Evolutionary conservation across 2,329 filamentous ascomycete genomes (phyloP).

Genomic region (Penicillium sp.): DNA sequence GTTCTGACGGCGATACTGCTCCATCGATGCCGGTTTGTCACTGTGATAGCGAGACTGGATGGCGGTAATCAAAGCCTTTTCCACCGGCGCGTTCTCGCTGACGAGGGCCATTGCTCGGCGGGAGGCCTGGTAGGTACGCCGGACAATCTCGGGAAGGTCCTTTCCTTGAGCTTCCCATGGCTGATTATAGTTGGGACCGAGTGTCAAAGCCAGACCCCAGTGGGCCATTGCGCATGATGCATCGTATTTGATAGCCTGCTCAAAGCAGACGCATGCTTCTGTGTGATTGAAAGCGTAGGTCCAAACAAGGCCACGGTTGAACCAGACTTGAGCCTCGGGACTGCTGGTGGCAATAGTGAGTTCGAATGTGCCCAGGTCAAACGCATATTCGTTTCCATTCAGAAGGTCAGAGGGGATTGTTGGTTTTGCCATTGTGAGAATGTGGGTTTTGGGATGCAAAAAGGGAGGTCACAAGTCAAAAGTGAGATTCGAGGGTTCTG

Average conservation of each 20-base stretch:
- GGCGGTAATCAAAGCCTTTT: slow-evolving; percentile 59
- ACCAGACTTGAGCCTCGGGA: slow-evolving; percentile 33
- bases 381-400: slow-evolving; percentile 11
- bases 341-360: slow-evolving; percentile 30
- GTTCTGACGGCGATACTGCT: slow-evolving; percentile 53
- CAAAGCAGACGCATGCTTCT: slow-evolving; percentile 34
- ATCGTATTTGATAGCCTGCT: slow-evolving; percentile 31
- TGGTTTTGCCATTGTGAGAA: slow-evolving; percentile 4
- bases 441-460: not conserved
- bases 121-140: slow-evolving; percentile 44
- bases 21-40: slow-evolving; percentile 35
- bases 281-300: slow-evolving; percentile 38
- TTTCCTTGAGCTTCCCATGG: slow-evolving; percentile 67
- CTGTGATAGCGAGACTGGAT: slow-evolving; percentile 57
- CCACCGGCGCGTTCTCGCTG: slow-evolving; percentile 43
- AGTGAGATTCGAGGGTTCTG: too few species aligned
- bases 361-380: slow-evolving; percentile 23
- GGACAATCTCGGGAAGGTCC: slow-evolving; percentile 50
- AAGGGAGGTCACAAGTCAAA: too few species aligned
- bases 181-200: slow-evolving; percentile 76
- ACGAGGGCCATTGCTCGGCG: slow-evolving; percentile 40
- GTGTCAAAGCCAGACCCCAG: slow-evolving; percentile 52
- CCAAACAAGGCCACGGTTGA: slow-evolving; percentile 36
- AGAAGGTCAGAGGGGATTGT: not conserved
- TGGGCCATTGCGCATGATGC: slow-evolving; percentile 35